A percentile compares a stretch with the other conserved stretches of the same genome.
Conservation (phyloP, 495 filamentous ascomycete species). For the Podospora didyma region DNA sequence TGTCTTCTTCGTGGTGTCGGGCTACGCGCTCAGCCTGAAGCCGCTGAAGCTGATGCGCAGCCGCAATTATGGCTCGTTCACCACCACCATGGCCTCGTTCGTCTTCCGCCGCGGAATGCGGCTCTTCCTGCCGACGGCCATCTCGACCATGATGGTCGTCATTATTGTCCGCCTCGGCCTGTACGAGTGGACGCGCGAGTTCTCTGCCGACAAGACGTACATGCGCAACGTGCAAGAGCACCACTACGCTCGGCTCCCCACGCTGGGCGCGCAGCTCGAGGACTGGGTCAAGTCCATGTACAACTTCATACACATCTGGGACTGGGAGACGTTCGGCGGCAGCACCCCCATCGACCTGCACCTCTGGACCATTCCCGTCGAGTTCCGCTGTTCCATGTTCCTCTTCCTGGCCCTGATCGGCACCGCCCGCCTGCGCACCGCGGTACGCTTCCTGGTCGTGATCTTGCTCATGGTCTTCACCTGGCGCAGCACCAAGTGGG, state of each 20-base stretch:
- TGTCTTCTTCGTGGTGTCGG: slow-evolving; percentile 74
- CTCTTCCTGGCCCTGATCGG: slow-evolving; percentile 59
- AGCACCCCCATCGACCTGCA: slow-evolving; percentile 59
- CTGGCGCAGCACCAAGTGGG: slow-evolving; percentile 34
- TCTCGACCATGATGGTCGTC: slow-evolving; percentile 56
- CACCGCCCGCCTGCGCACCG: slow-evolving; percentile 25
- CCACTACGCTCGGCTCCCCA: slow-evolving; percentile 28
- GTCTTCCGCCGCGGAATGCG: slow-evolving; percentile 64
- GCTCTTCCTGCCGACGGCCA: slow-evolving; percentile 60
- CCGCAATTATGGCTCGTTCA: slow-evolving; percentile 33
- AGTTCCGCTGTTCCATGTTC: slow-evolving; percentile 61
- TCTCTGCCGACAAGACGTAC: slow-evolving; percentile 31
- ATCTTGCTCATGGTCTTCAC: slow-evolving; percentile 26
- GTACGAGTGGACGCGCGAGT: slow-evolving; percentile 41
- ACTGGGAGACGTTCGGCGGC: slow-evolving; percentile 36
- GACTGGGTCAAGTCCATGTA: slow-evolving; percentile 35
- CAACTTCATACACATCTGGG: slow-evolving; percentile 37
- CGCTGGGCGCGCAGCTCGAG: slow-evolving; percentile 21
- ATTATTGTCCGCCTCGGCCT: slow-evolving; percentile 52
- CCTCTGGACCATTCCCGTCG: slow-evolving; percentile 71
- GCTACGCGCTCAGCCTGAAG: slow-evolving; percentile 64
- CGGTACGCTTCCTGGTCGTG: slow-evolving; percentile 23
- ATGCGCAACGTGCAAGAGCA: slow-evolving; percentile 39
- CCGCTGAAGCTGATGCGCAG: slow-evolving; percentile 56
- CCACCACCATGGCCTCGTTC: slow-evolving; percentile 50